A percentile compares a stretch with the other conserved stretches of the same genome.
Conservation (phyloP, 2,329 filamentous ascomycete species). For the Cercospora berteroae region DNA sequence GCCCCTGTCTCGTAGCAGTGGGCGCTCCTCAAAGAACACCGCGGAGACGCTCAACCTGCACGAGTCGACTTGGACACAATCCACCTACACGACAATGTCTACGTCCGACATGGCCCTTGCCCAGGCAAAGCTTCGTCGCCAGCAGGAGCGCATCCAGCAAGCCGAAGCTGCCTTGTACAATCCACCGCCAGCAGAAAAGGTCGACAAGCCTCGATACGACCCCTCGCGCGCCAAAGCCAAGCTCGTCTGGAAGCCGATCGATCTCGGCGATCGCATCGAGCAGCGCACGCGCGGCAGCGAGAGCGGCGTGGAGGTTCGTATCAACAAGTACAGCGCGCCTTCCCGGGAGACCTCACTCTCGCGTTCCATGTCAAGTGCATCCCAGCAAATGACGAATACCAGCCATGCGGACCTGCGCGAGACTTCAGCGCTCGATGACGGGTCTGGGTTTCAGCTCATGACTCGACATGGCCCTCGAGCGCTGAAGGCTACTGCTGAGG, state of each 20-base stretch:
- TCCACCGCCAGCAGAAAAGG: constrained; percentile 12
- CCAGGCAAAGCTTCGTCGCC: constrained; percentile 35
- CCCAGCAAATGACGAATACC: constrained; percentile 25
- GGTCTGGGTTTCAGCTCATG: constrained; percentile 35
- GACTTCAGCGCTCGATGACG: constrained; percentile 23
- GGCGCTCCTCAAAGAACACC: constrained; percentile 8
- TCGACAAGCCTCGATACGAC: constrained; percentile 18
- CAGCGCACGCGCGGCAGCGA: constrained; percentile 9
- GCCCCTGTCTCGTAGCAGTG: constrained; percentile 4
- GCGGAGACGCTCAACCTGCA: not conserved
- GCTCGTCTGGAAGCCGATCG: constrained; percentile 30
- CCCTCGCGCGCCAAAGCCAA: constrained; percentile 29
- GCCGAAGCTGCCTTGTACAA: constrained; percentile 32
- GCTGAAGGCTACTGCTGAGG: not conserved
- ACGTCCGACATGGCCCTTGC: constrained; percentile 24
- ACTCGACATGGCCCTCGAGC: constrained; percentile 27
- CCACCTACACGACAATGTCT: not conserved
- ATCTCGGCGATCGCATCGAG: constrained; percentile 19
- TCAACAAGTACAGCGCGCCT: constrained; percentile 33
- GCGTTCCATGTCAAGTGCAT: constrained; percentile 32
- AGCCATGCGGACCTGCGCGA: constrained; percentile 18
- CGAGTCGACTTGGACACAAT: not conserved
- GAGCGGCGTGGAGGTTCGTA: constrained; percentile 28
- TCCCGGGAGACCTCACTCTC: constrained; percentile 30
- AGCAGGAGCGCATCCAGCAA: constrained; percentile 35